Conservation (phyloP, 768 basidiomycete species). For the Mycena haematopus region DNA sequence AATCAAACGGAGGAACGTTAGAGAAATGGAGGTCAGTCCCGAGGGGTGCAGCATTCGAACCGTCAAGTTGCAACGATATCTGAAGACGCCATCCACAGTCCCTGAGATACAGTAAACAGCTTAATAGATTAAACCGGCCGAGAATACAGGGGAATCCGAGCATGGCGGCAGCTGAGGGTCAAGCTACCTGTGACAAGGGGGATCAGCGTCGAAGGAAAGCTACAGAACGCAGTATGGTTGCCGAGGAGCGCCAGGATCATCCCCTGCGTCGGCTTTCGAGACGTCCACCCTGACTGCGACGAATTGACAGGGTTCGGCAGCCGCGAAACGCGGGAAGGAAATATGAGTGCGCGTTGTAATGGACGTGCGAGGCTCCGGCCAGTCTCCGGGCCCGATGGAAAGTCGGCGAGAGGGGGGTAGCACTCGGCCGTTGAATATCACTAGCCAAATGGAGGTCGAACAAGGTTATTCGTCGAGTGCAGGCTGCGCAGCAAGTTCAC, state of each 20-base stretch:
- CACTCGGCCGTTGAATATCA: background rate
- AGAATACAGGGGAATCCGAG: conserved; percentile 14
- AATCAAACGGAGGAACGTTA: background rate
- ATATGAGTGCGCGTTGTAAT: background rate
- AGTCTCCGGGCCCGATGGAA: conserved; percentile 11
- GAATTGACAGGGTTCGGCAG: conserved; percentile 3
- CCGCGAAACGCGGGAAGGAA: conserved; percentile 12
- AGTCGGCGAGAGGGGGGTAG: background rate
- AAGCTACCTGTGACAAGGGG: conserved; percentile 3
- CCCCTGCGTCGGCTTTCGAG: conserved; percentile 3
- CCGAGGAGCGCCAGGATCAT: conserved; percentile 2
- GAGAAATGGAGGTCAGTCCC: background rate
- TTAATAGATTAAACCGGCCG: background rate
- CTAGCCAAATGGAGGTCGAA: background rate
- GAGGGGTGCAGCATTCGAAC: background rate
- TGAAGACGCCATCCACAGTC: background rate
- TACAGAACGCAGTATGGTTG: conserved; percentile 2
- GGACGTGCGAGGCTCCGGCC: background rate
- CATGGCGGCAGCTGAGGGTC: conserved; percentile 19
- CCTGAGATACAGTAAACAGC: background rate
- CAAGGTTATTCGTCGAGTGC: background rate
- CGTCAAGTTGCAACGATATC: background rate
- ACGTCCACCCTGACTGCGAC: conserved; percentile 1
- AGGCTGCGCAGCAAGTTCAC: background rate
- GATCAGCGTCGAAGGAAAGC: background rate